A percentile compares a stretch with the other conserved stretches of the same genome.
Evolutionary conservation across 2,329 filamentous ascomycete genomes (phyloP).

Genomic region (Massarina eburnea): DNA sequence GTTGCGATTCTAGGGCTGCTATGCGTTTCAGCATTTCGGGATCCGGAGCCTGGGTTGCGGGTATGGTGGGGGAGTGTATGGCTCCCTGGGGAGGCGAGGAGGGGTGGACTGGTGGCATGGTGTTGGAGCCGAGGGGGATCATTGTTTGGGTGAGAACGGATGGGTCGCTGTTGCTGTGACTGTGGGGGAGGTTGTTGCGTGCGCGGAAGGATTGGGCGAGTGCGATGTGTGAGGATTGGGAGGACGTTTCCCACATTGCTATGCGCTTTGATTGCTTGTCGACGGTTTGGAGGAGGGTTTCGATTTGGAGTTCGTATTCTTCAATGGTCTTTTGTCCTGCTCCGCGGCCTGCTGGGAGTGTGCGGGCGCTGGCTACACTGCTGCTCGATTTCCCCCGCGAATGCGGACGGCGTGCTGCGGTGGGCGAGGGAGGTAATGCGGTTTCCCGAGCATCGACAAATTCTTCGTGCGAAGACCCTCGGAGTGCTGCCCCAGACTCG

Average conservation of each 20-base stretch:
- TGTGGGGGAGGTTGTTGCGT: conserved; percentile 19
- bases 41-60: conserved; percentile 7
- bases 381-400: conserved; percentile 21
- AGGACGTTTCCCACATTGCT: conserved; percentile 90
- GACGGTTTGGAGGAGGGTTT: conserved; percentile 78
- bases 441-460: conserved; percentile 87
- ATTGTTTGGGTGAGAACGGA: not conserved
- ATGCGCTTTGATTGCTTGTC: conserved; percentile 85
- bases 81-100: not conserved
- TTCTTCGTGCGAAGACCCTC: conserved; percentile 59
- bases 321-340: conserved; percentile 70
- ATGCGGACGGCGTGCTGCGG: conserved; percentile 40
- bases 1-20: conserved; percentile 28
- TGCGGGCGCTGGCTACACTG: conserved; percentile 28
- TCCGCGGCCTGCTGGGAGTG: conserved; percentile 36
- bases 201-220: conserved; percentile 74
- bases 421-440: conserved; percentile 50
- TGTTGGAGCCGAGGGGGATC: conserved; percentile 11
- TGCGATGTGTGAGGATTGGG: conserved; percentile 82
- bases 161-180: conserved; percentile 12
- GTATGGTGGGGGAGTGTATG: too few relatives aligned
- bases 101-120: conserved; percentile 12
- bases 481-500: conserved; percentile 41
- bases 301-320: conserved; percentile 86
- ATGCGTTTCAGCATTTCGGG: conserved; percentile 20